These are phyloP conservation scores for Raffaelea arxii DNA, from an alignment of 2,329 filamentous ascomycete species.

Conservation along the genomic window DNA sequence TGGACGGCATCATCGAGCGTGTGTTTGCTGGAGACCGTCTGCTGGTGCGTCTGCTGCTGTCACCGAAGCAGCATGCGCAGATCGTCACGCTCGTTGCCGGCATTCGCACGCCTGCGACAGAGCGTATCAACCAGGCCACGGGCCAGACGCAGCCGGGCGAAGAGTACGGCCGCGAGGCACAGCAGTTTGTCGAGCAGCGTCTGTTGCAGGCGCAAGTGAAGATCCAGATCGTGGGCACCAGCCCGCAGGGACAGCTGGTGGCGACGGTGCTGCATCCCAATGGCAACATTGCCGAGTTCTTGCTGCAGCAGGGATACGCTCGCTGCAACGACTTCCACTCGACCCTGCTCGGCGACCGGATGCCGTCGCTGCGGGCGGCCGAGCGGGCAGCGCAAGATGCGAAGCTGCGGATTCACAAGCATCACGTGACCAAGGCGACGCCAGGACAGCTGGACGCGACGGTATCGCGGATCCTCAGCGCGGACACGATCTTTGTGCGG, in stretches of 20 bases:
- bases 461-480: slow-evolving; percentile 76
- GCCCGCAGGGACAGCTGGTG: slow-evolving; percentile 85
- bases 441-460: slow-evolving; percentile 65
- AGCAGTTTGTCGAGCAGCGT: slow-evolving; percentile 75
- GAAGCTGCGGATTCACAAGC: slow-evolving; percentile 71
- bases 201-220: slow-evolving; percentile 79
- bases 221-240: slow-evolving; percentile 74
- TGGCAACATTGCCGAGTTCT: slow-evolving; percentile 85
- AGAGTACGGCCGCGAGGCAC: slow-evolving; percentile 81
- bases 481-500: slow-evolving; percentile 79
- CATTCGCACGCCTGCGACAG: slow-evolving; percentile 80
- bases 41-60: slow-evolving; percentile 70
- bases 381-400: slow-evolving; percentile 76
- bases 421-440: slow-evolving; percentile 62
- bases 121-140: slow-evolving; percentile 68
- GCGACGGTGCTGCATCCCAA: slow-evolving; percentile 78
- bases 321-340: slow-evolving; percentile 95
- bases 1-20: slow-evolving; percentile 82
- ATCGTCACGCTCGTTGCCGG: slow-evolving; percentile 84
- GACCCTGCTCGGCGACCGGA: slow-evolving; percentile 78
- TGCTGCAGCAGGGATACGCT: slow-evolving; percentile 82
- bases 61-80: slow-evolving; percentile 77
- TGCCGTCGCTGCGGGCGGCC: slow-evolving; percentile 74
- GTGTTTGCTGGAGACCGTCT: slow-evolving; percentile 87
- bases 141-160: slow-evolving; percentile 77